Conservation (phyloP, 1,284 basidiomycete species). For the Austroboletus novae-zelandiae region DNA sequence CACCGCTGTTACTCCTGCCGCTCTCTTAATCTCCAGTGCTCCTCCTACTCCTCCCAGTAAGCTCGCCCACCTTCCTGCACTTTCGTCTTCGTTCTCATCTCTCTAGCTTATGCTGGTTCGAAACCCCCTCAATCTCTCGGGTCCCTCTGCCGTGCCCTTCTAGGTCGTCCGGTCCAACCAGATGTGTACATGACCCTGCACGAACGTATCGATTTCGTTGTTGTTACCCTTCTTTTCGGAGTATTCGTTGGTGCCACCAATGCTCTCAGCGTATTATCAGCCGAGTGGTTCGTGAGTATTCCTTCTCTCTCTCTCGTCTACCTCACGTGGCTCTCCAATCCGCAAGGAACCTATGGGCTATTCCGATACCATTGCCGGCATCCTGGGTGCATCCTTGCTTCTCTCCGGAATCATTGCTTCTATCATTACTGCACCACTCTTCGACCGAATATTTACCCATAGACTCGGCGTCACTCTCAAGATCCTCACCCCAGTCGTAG, state of each 20-base stretch:
- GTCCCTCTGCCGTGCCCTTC: conserved; percentile 56
- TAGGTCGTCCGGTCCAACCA: conserved; percentile 42
- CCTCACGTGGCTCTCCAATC: neutral
- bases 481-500: conserved; percentile 58
- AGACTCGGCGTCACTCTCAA: conserved; percentile 62
- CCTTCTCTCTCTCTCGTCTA: neutral
- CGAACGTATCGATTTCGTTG: conserved; percentile 67
- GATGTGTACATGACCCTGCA: conserved; percentile 56
- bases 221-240: conserved; percentile 60
- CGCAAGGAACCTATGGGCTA: conserved; percentile 70
- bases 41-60: conserved; percentile 78
- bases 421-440: conserved; percentile 63
- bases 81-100: neutral
- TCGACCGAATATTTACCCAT: conserved; percentile 74
- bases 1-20: conserved; percentile 55
- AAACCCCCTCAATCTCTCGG: conserved; percentile 50
- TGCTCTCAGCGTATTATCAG: conserved; percentile 61
- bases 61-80: conserved; percentile 14
- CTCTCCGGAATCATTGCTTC: conserved; percentile 68
- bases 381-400: conserved; percentile 67
- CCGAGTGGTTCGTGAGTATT: conserved; percentile 59
- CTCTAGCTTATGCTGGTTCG: conserved; percentile 62
- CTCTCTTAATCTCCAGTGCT: conserved; percentile 52
- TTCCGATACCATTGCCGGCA: conserved; percentile 56
- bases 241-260: conserved; percentile 58